Evolutionary conservation across 306 rosid species (phyloP), one percentile per base, ranked within the genome.

Genomic region (Cucumis sativus): DNA sequence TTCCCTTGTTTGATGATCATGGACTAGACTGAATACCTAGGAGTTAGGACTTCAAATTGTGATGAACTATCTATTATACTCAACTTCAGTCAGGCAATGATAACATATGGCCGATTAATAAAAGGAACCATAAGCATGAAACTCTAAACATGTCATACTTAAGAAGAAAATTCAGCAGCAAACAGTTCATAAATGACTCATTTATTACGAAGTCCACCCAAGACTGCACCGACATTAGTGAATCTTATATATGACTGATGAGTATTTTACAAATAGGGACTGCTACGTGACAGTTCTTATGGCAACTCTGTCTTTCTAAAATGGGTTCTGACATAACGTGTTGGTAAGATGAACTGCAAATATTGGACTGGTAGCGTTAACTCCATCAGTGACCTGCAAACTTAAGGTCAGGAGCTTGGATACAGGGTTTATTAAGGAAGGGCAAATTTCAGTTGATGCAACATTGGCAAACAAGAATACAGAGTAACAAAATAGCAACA

Each of bases 381-480:
- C 11, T 40, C 18, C 52, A 67, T 40, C 28, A 67, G 30, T 18
- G 15, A 37, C 74, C 75, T 20, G 58, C 75, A 70, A 70, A 45
- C 20, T n/a, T 5, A 18, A 20, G 35, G 75, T 20, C 40, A 8
- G 39, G 13, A n/a, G 35, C 21, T 68, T 21, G 74, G 18, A 20
- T 28, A 68, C 18, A 20, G 55, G 18, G 25, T 5, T 23, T 11
- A 12, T 43, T 11, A n/a, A 68, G 51, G 37, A 43, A 68, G 35
- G 11, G 30, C 25, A 10, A 21, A 43, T 18, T 68, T 20, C 35
- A 43, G 74, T 68, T 20, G 33, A 20, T 43, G 56, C 17, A 55
- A 71, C 65, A 79, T 61, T 51, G n/a, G 40, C 78, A 74, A 25
- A 69, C 51, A 66, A 28, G 28, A 18, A 57, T 51, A 80, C 10